Evolutionary conservation across 495 filamentous ascomycete species (phyloP), one percentile per base, ranked within the genome.

Genomic region (Aspergillus baeticus): DNA sequence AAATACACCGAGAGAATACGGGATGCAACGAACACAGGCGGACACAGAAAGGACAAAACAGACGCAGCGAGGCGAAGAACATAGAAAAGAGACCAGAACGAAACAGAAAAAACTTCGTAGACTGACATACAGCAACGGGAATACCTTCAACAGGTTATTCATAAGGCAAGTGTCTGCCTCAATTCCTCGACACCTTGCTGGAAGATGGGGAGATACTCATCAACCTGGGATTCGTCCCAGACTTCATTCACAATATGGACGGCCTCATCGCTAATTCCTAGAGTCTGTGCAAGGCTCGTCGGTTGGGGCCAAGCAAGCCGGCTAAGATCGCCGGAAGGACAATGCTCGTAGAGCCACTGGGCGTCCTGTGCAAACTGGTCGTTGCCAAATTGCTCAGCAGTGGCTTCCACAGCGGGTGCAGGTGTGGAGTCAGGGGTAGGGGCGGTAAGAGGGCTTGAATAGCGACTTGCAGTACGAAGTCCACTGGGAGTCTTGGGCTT

Each of bases 401-500:
- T 33, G 14, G 52, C 31, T 41, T 36, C 46, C 10, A 35, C 15
- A 29, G 43, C 10, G 3, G 49, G 15, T 29, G 38, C 50, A 10
- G 54, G 48, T 23, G 42, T 51, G 11, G 51, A 23, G 21, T 62
- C 60, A 26, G 66, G 66, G 10, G 66, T 51, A 22, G 63, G 35
- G 20, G 58, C 49, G 31, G 49, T 57, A 31, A 65, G 41, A 36
- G 71, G 70, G 42, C 62, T 71, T 0, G 75, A 69, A 17, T 72
- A 70, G 0, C 68, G 71, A 46, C 69, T 69, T 13, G 69, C 54
- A 45, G 72, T 70, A 34, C 76, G 75, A 46, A 80, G 72, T 6
- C 74, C 69, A 55, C 77, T 80, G 1, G 75, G 74, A 6, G 70
- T 76, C 58, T 79, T 79, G 0, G 77, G 77, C 37, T 74, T 77